A percentile compares a stretch with the other conserved stretches of the same genome.
These are phyloP conservation scores for Immersiporthe knoxdaviesiana DNA, from an alignment of 2,329 filamentous ascomycete species.

Conservation along the genomic window DNA sequence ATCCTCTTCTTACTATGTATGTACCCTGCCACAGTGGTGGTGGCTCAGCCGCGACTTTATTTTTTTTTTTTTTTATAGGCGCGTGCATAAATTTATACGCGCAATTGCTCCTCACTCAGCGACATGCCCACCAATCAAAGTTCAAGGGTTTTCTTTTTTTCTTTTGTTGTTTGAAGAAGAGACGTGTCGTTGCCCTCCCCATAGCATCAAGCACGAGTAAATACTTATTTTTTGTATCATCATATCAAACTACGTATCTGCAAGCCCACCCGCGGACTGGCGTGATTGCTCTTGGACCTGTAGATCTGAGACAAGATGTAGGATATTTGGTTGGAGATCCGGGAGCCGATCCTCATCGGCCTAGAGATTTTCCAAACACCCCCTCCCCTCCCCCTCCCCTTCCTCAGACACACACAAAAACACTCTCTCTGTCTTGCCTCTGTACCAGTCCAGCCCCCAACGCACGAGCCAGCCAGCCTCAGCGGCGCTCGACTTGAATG, in stretches of 20 bases:
- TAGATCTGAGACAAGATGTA: background rate
- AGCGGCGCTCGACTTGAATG: background rate
- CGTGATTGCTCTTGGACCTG: slow-evolving; percentile 3
- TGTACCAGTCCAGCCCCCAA: background rate
- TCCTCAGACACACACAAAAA: background rate
- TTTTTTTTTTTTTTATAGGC: no score
- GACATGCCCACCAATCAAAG: background rate
- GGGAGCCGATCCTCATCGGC: slow-evolving; percentile 1
- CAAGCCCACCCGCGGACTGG: background rate
- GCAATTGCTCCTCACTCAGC: background rate
- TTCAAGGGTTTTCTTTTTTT: background rate
- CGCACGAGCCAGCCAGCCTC: background rate
- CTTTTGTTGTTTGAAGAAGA: no score
- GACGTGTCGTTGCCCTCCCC: background rate
- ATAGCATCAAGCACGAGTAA: background rate
- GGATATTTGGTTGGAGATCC: slow-evolving; percentile 3
- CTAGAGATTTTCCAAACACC: background rate
- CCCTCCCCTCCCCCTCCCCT: background rate
- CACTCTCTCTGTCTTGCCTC: background rate
- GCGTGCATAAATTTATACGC: background rate
- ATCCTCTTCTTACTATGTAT: background rate
- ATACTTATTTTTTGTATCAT: background rate
- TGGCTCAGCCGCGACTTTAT: slow-evolving; percentile 8
- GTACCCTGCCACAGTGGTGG: background rate
- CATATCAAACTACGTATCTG: background rate